Evolutionary conservation across 2,329 filamentous ascomycete species (phyloP).

Genomic region (Dothistroma pini): DNA sequence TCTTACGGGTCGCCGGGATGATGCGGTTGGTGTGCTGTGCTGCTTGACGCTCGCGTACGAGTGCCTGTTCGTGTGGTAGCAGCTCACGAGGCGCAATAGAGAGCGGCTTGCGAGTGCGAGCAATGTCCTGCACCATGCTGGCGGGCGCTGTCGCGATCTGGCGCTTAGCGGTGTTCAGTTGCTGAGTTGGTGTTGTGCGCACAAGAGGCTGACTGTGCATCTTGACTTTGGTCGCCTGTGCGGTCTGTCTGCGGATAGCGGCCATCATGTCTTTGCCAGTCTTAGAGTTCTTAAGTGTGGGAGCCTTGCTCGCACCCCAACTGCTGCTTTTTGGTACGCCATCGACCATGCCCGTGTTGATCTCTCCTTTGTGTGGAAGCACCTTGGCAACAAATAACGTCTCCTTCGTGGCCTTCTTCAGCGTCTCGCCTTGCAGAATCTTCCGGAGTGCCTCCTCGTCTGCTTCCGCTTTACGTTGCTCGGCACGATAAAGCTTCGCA

Average conservation of each 20-base stretch:
- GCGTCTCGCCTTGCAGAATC: constrained; percentile 60
- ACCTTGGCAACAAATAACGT: constrained; percentile 27
- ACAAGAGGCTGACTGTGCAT: constrained; percentile 14
- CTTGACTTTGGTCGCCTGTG: constrained; percentile 15
- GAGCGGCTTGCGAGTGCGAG: constrained; percentile 7
- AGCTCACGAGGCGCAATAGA: constrained; percentile 21
- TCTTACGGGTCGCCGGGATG: constrained; percentile 10
- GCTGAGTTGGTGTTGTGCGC: constrained; percentile 8
- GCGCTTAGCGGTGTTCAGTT: constrained; percentile 13
- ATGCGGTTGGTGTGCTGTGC: constrained; percentile 11
- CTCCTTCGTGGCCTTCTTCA: constrained; percentile 55
- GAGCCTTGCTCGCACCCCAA: constrained; percentile 7
- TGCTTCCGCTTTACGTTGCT: constrained; percentile 35
- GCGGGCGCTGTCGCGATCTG: constrained; percentile 20
- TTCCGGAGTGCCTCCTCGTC: constrained; percentile 36
- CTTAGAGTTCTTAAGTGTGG: constrained; percentile 15
- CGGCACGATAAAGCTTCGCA: constrained; percentile 43
- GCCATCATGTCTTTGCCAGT: constrained; percentile 21
- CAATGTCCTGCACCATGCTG: constrained; percentile 20
- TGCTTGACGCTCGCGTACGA: constrained; percentile 15
- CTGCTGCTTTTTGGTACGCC: constrained; percentile 13
- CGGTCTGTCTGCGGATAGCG: constrained; percentile 22
- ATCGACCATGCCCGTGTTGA: constrained; percentile 18
- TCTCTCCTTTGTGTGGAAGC: constrained; percentile 19
- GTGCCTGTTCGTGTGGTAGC: constrained; percentile 18